Evolutionary conservation across 2,329 filamentous ascomycete species (phyloP).

Genomic region (Fusarium neocosmosporiellum): DNA sequence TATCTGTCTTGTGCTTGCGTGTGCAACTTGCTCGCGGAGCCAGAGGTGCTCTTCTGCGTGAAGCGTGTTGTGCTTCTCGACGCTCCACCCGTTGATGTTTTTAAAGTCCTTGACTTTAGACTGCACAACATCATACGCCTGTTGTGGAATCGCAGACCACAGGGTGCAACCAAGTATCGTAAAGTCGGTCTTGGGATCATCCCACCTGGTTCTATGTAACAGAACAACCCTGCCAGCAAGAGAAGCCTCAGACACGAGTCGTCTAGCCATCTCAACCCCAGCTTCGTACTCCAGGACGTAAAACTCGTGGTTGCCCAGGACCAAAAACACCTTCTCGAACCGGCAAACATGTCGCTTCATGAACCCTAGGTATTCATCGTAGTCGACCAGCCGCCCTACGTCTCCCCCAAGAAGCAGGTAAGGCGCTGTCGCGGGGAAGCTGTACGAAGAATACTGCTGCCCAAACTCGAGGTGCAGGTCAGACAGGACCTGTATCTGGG

Average conservation of each 20-base stretch:
- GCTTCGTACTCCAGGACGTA: constrained; percentile 53
- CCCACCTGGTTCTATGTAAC: constrained; percentile 53
- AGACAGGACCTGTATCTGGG: constrained; percentile 50
- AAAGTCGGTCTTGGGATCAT: constrained; percentile 51
- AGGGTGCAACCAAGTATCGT: constrained; percentile 67
- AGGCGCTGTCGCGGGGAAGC: constrained; percentile 51
- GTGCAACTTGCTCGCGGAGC: constrained; percentile 55
- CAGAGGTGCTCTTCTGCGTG: constrained; percentile 61
- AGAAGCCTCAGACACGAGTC: constrained; percentile 49
- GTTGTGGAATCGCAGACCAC: constrained; percentile 60
- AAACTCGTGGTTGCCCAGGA: constrained; percentile 65
- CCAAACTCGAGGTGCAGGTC: constrained; percentile 60
- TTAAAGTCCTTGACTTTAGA: constrained; percentile 62
- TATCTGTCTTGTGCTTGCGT: constrained; percentile 37
- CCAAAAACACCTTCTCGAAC: constrained; percentile 56
- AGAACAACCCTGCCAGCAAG: constrained; percentile 53
- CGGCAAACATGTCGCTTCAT: constrained; percentile 51
- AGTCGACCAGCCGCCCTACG: constrained; percentile 58
- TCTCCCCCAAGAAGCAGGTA: constrained; percentile 60
- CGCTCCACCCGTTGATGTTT: constrained; percentile 61
- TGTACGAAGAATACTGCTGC: constrained; percentile 53
- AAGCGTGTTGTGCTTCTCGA: constrained; percentile 58
- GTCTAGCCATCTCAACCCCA: constrained; percentile 49
- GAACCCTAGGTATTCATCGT: constrained; percentile 55
- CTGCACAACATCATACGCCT: constrained; percentile 51